Evolutionary conservation across 495 filamentous ascomycete genomes (phyloP), one percentile per base, ranked within the genome.

Genomic region (Penicillium alfredii): DNA sequence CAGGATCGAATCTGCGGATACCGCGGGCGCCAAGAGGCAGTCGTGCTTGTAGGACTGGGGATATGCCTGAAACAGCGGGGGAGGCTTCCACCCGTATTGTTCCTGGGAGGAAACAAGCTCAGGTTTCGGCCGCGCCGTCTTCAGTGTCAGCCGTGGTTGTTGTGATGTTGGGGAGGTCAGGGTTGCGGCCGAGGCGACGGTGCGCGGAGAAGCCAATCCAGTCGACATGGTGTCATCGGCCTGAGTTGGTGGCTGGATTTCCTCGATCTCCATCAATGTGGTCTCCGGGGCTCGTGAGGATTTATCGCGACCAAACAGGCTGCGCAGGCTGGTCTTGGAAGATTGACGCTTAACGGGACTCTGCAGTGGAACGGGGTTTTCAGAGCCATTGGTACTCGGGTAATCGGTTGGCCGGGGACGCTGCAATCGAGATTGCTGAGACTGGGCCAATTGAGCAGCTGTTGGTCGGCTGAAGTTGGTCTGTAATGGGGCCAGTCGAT

Each of bases 51-150:
- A 76, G 6, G 88, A 77, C 57, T 94, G 90, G 1, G 88, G 82
- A 55, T 87, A 94, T n/a, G 86, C 87, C 51, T 93, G 79, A 61
- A 88, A 95, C 5, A 96, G 68, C 3, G 89, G 84, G 6, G 88
- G 88, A 3, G 85, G 81, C 36, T 79, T 74, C 83, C 86, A 94
- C 8, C 69, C 55, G 29, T 49, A 51, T 11, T 56, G 42, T 18
- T 64, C 56, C 22, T 52, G 47, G 5, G 47, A 40, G 0, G 53
- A 18, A 0, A 38, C 47, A 7, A 48, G 32, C 1, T 58, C 58
- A 6, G 56, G 38, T 38, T 44, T 56, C 4, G 44, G 21, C 11
- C 49, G 56, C 31, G 46, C 7, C 11, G 43, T 53, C 10, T 55
- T 43, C 12, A 55, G 45, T 10, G 51, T 51, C 17, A 52, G 23